A percentile compares a stretch with the other conserved stretches of the same genome.
Evolutionary conservation across 2,329 filamentous ascomycete species (phyloP).

Genomic region (Nannizziopsis barbatae): DNA sequence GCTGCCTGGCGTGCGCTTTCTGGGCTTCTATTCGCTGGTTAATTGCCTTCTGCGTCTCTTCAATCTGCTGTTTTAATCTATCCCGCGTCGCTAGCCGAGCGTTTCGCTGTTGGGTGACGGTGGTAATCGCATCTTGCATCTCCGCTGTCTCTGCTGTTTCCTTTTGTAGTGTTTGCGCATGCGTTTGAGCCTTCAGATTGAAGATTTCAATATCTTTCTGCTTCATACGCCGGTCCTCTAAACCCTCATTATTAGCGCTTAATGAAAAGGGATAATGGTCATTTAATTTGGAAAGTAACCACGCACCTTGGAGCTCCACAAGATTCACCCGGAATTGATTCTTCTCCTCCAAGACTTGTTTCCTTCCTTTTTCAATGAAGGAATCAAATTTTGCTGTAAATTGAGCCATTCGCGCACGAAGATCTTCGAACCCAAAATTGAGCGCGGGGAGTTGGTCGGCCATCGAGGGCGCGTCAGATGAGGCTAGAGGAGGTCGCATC

Average conservation of each 20-base stretch:
- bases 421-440: constrained; percentile 90
- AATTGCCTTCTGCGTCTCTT: constrained; percentile 38
- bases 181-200: constrained; percentile 44
- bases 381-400: constrained; percentile 85
- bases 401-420: constrained; percentile 87
- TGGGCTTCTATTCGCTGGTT: constrained; percentile 37
- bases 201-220: constrained; percentile 75
- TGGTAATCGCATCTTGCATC: constrained; percentile 50
- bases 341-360: constrained; percentile 80
- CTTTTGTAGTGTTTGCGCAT: constrained; percentile 46
- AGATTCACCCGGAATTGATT: constrained; percentile 89
- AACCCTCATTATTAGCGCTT: constrained; percentile 5
- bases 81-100: constrained; percentile 46
- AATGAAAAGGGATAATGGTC: neutral
- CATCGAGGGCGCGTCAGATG: constrained; percentile 47
- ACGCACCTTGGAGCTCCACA: constrained; percentile 72
- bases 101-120: constrained; percentile 46
- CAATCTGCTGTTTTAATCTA: constrained; percentile 46
- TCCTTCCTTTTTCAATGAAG: constrained; percentile 85
- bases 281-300: neutral
- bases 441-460: constrained; percentile 66
- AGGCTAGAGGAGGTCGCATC: constrained; percentile 42
- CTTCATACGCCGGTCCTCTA: constrained; percentile 86
- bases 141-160: constrained; percentile 52
- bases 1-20: constrained; percentile 49